Evolutionary conservation across 345 rosid species (phyloP), one percentile per base, ranked within the genome.

Genomic region (Dipteronia sinensis): DNA sequence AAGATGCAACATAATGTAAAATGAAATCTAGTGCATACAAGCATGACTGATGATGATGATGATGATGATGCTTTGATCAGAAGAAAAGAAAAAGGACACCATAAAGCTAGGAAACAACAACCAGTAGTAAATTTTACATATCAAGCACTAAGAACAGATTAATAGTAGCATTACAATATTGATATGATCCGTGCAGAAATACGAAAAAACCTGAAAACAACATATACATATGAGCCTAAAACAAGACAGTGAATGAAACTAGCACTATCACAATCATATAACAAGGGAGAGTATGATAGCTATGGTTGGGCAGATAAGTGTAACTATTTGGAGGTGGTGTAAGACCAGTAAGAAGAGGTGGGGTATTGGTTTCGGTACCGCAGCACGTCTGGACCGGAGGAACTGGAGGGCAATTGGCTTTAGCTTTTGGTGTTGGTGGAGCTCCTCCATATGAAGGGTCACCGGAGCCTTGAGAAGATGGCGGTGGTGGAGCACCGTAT

Each of bases 391-490:
- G 84, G 0, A 59, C 79, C 1, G 46, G 46, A 42, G 46, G 46
- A 8, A 46, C 20, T 0, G 79, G 78, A 10, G 89, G 53, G 59
- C 89, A 84, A n/a, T 77, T 79, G 47, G 17, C 75, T 69, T 63
- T 80, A 72, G 31, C 61, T 15, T 44, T 74, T 29, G 78, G 51
- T 11, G 84, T 56, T 3, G 82, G 81, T 8, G 87, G 81, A 34
- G 79, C 27, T 27, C 27, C 25, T 61, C 76, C 81, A 71, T 75
- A 67, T 10, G 64, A 8, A 6, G 80, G 84, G 61, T 78, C 77
- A 7, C 61, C 78, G 0, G 73, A 46, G 42, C 44, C 16, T 16
- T 73, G 80, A 2, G 75, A 53, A 1, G 80, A 77, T 5, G 85
- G 82, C 46, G 7, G 46, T 1, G 85, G 81, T n/a, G 79, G 81